phyloP scores from a whole-genome alignment of 139 green algal species.

The Raphidocelis subcapitata region DNA sequence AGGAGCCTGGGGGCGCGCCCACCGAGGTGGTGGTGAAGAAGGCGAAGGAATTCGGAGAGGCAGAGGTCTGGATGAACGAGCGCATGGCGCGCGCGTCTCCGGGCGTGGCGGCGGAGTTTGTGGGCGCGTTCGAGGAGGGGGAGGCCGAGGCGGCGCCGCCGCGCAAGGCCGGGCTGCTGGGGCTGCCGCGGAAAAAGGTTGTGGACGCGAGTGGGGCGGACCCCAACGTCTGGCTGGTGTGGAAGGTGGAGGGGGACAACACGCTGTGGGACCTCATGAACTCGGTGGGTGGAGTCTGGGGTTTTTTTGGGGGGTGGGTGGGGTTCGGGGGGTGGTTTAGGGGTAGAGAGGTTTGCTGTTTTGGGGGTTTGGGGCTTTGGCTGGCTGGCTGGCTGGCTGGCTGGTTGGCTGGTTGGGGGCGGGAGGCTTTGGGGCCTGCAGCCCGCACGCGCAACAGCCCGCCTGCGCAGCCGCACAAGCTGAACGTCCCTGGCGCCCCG shows the following conservation, averaged over 20 bases:
- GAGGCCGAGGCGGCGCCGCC: no score
- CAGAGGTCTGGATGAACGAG: constrained; percentile 99
- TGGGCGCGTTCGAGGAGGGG: constrained; percentile 88
- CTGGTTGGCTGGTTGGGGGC: no score
- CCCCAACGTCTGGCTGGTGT: constrained; percentile 64
- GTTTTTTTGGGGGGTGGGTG: neutral
- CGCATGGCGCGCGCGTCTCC: constrained; percentile 77
- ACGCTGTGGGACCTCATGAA: constrained; percentile 74
- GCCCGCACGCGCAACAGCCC: no score
- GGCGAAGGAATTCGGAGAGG: constrained; percentile 96
- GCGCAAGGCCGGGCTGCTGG: no score
- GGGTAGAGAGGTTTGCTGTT: no score
- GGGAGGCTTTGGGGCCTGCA: no score
- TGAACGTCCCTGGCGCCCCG: constrained; percentile 29
- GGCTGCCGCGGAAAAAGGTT: neutral
- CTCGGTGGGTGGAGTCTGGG: neutral
- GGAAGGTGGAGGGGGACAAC: constrained; percentile 78
- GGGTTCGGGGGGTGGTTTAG: no score
- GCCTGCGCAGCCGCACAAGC: no score
- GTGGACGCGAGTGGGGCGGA: neutral
- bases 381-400: no score
- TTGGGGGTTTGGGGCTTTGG: no score
- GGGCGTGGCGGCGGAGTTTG: constrained; percentile 70
- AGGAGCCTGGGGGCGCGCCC: constrained; percentile 19
- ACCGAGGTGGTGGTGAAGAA: constrained; percentile 73